These are phyloP conservation scores for Magnaporthiopsis poae DNA, from an alignment of 2,329 filamentous ascomycete genomes.

Conservation along the genomic window DNA sequence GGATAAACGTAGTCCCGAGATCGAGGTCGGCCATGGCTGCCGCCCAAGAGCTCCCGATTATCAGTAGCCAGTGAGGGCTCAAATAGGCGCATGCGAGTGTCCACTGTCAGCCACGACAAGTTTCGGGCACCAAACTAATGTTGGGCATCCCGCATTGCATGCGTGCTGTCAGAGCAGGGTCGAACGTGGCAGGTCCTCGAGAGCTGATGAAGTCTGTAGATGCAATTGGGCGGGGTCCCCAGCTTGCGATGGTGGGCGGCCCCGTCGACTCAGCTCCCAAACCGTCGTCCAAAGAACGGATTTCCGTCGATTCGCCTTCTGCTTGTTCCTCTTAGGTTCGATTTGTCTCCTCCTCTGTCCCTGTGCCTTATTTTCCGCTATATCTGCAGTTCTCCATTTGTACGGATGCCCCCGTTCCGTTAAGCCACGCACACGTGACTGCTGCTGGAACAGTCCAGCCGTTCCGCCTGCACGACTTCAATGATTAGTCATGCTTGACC, in stretches of 20 bases:
- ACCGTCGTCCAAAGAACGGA: too few relatives aligned
- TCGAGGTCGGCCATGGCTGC: slow-evolving; percentile 45
- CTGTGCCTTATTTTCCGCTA: background rate
- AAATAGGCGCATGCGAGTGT: background rate
- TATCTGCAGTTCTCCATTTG: background rate
- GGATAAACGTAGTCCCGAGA: slow-evolving; percentile 55
- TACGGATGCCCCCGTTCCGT: background rate
- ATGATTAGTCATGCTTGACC: background rate
- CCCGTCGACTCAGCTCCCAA: too few relatives aligned
- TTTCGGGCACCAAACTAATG: background rate
- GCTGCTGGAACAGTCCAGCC: background rate
- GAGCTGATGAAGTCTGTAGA: background rate
- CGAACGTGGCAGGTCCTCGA: background rate
- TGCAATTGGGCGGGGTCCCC: background rate
- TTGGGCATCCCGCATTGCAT: background rate
- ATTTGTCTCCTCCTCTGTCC: too few relatives aligned
- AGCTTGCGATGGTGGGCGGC: too few relatives aligned
- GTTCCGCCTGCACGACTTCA: background rate
- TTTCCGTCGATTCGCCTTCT: too few relatives aligned
- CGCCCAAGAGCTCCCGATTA: background rate
- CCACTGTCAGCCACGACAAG: background rate
- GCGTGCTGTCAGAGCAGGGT: background rate
- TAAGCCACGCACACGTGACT: background rate
- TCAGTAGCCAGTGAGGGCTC: background rate
- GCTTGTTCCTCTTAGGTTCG: too few relatives aligned